A percentile compares a stretch with the other conserved stretches of the same genome.
These are phyloP conservation scores for Fusarium torreyae DNA, from an alignment of 2,329 filamentous ascomycete species.

Conservation along the genomic window DNA sequence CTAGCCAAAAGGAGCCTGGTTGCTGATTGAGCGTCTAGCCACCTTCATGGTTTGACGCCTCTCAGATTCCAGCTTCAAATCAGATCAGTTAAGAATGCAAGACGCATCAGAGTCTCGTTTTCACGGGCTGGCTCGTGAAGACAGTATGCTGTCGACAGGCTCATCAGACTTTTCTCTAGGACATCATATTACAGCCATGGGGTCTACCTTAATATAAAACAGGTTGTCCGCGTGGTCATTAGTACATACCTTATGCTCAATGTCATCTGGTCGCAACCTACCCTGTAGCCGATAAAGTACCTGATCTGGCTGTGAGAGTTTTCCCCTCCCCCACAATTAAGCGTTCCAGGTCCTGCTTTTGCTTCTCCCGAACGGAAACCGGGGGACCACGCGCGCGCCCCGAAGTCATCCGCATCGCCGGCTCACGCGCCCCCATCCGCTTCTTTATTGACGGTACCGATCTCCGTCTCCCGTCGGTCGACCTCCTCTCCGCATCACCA, in stretches of 20 bases:
- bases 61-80: not conserved
- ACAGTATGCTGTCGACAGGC: not conserved
- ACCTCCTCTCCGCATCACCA: constrained; percentile 19
- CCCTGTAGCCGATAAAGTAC: constrained; percentile 20
- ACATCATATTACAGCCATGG: not conserved
- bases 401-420: constrained; percentile 53
- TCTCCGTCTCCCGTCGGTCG: constrained; percentile 26
- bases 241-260: constrained; percentile 1
- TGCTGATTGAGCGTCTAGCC: constrained; percentile 14
- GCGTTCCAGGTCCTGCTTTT: constrained; percentile 32
- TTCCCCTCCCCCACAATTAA: constrained; percentile 36
- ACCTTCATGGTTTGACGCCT: constrained; percentile 4
- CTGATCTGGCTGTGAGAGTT: constrained; percentile 16
- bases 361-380: constrained; percentile 38
- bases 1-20: constrained; percentile 23
- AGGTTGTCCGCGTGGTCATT: not conserved
- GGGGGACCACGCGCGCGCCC: constrained; percentile 48
- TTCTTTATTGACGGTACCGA: constrained; percentile 37
- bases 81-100: not conserved
- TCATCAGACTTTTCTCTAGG: not conserved
- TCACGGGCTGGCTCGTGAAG: not conserved
- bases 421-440: constrained; percentile 49
- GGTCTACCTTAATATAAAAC: not conserved
- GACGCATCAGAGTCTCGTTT: not conserved
- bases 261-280: constrained; percentile 12